These are phyloP conservation scores for Rosa chinensis DNA, from an alignment of 306 rosid species.

Conservation along the genomic window DNA sequence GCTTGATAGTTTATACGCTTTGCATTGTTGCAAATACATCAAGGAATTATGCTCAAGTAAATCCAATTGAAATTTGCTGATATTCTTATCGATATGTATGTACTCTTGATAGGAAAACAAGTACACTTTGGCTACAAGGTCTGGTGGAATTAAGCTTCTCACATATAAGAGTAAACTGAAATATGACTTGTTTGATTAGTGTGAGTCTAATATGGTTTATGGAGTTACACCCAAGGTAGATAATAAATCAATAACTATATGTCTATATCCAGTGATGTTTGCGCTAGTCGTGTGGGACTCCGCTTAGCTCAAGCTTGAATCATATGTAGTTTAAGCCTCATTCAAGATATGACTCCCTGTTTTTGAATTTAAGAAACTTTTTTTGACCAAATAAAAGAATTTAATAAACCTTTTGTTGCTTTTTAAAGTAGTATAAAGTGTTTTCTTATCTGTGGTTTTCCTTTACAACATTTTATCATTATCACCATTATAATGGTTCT, in stretches of 20 bases:
- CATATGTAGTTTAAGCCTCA: neutral
- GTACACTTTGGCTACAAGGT: no score
- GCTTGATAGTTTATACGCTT: neutral
- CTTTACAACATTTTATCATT: constrained; percentile 14
- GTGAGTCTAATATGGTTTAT: neutral
- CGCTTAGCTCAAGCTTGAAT: neutral
- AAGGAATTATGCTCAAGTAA: no score
- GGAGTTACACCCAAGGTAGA: neutral
- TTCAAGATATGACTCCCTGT: neutral
- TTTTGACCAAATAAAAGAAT: neutral
- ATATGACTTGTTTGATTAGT: neutral
- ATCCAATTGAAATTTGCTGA: neutral
- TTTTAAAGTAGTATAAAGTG: neutral
- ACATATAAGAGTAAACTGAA: neutral
- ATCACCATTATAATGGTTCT: neutral
- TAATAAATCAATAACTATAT: neutral
- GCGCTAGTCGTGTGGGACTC: no score
- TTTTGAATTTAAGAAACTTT: no score
- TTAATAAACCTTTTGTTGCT: neutral
- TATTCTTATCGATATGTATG: neutral
- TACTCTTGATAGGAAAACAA: no score
- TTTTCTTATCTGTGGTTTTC: constrained; percentile 15
- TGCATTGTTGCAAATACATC: no score
- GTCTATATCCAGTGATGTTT: neutral
- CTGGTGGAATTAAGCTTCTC: no score